Conservation (phyloP, 352 stramenopile species). For the Pythium pyrilobum region DNA sequence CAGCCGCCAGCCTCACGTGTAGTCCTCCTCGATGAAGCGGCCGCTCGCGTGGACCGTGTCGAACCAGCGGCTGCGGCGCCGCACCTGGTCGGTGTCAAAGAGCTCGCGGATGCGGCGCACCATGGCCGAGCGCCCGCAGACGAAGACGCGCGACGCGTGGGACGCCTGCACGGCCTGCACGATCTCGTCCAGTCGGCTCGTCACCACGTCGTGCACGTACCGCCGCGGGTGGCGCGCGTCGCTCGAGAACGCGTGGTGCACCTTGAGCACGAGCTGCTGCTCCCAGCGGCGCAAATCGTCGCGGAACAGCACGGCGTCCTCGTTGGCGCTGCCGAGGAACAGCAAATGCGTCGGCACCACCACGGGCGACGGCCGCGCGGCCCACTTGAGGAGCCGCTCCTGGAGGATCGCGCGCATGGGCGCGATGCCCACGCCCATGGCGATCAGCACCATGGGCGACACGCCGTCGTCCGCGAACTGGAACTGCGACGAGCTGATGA, state of each 20-base stretch:
- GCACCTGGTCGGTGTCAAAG: constrained; percentile 19
- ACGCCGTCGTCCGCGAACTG: constrained; percentile 67
- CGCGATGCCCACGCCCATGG: constrained; percentile 90
- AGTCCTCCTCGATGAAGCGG: constrained; percentile 11
- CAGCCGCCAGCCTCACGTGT: background rate
- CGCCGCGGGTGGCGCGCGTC: background rate
- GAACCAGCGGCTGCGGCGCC: constrained; percentile 5
- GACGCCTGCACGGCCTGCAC: constrained; percentile 13
- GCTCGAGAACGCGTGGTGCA: constrained; percentile 25
- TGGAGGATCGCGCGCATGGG: constrained; percentile 54
- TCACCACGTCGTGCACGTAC: constrained; percentile 28
- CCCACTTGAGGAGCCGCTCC: constrained; percentile 18
- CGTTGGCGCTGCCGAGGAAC: constrained; percentile 25
- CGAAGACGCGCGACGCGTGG: constrained; percentile 10
- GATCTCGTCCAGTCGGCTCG: constrained; percentile 18
- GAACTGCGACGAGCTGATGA: constrained; percentile 88
- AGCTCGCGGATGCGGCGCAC: constrained; percentile 23
- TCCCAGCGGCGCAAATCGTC: constrained; percentile 31
- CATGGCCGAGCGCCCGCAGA: constrained; percentile 22
- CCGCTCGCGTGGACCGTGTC: constrained; percentile 7
- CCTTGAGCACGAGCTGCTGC: constrained; percentile 21
- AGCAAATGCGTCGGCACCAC: constrained; percentile 22
- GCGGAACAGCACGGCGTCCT: constrained; percentile 28
- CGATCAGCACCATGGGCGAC: constrained; percentile 88
- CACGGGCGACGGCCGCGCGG: background rate